Base-by-base conservation (phyloP, 2,329 filamentous ascomycete species). In the Nigrospora osmanthi region DNA sequence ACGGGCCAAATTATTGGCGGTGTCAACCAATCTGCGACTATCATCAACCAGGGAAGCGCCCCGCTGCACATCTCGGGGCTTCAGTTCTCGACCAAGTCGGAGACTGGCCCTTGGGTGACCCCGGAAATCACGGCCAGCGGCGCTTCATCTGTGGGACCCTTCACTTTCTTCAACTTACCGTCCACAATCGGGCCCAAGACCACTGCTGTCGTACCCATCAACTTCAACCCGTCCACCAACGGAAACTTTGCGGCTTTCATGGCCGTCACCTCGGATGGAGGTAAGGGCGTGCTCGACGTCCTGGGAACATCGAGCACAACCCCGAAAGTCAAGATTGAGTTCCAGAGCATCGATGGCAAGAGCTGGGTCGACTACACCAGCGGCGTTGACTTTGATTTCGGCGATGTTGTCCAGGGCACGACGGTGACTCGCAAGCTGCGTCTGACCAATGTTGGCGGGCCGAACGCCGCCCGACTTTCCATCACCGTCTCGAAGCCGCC, bases 401-500 rank as follows among this genome's bases (percentile, higher is more conserved):
- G 76, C 13, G 72, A 73, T 35, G 76, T 81, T 3, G 70, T 67
- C 0, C 68, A 79, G 53, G 76, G 76, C 34, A 69, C 62, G 0
- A 71, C 69, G 0, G 63, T 60, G 1, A 66, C 64, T 4, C 64
- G 79, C 4, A 69, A 67, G 42, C 64, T 81, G 57, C 69, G 78
- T 1, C 55, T 81, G 19, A 76, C 70, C 33, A 81, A 81, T 53
- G 70, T 68, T 40, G 75, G 71, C 10, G 67, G 68, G 2, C 59
- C 68, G 1, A 72, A 73, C 47, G 71, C 73, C 42, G 67, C 69
- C 16, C 65, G 70, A 1, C 65, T 81, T 2, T 75, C 71, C 0
- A 59, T 81, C 13, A 80, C 77, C 0, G 75, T 82, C 3, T 81
- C 78, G 0, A 82, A 82, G 54, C 76, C 77, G 4, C 78, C 78